Evolutionary conservation across 2,329 filamentous ascomycete genomes (phyloP).

Genomic region (Pseudocercospora fijiensis): DNA sequence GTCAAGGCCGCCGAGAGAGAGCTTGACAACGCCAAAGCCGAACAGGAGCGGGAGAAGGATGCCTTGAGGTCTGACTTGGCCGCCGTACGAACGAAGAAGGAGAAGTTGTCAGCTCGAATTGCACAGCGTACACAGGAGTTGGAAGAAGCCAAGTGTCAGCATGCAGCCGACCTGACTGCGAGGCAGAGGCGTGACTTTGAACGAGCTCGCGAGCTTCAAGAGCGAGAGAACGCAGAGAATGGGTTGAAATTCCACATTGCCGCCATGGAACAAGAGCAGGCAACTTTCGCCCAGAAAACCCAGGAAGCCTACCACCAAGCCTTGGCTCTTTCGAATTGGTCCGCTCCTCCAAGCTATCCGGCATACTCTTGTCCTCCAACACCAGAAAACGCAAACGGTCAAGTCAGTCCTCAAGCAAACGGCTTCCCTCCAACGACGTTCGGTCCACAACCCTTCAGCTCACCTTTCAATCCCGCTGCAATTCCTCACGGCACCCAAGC

Average conservation of each 20-base stretch:
- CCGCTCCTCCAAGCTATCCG: slow-evolving; percentile 27
- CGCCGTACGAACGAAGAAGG: slow-evolving; percentile 64
- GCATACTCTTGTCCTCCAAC: slow-evolving; percentile 48
- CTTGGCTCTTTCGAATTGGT: slow-evolving; percentile 30
- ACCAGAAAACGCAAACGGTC: slow-evolving; percentile 53
- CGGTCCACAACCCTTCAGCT: slow-evolving; percentile 27
- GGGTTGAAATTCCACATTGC: slow-evolving; percentile 42
- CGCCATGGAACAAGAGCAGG: slow-evolving; percentile 40
- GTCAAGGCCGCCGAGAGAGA: slow-evolving; percentile 54
- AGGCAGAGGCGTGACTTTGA: slow-evolving; percentile 38
- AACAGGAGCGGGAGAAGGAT: slow-evolving; percentile 63
- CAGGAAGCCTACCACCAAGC: slow-evolving; percentile 43
- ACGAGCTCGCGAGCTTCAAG: slow-evolving; percentile 29
- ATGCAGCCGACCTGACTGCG: slow-evolving; percentile 52
- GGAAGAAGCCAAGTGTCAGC: slow-evolving; percentile 67
- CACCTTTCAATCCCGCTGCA: slow-evolving; percentile 28
- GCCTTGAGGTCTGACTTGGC: slow-evolving; percentile 64
- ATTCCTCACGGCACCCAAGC: slow-evolving; percentile 11
- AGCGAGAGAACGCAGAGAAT: slow-evolving; percentile 42
- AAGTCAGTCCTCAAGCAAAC: slow-evolving; percentile 24
- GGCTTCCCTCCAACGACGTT: slow-evolving; percentile 24
- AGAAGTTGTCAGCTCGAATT: slow-evolving; percentile 70
- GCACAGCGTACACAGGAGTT: slow-evolving; percentile 71
- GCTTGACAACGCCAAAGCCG: slow-evolving; percentile 62
- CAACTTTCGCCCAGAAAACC: slow-evolving; percentile 43